Evolutionary conservation across 768 basidiomycete genomes (phyloP), one percentile per base, ranked within the genome.

Genomic region (Suillus discolor): DNA sequence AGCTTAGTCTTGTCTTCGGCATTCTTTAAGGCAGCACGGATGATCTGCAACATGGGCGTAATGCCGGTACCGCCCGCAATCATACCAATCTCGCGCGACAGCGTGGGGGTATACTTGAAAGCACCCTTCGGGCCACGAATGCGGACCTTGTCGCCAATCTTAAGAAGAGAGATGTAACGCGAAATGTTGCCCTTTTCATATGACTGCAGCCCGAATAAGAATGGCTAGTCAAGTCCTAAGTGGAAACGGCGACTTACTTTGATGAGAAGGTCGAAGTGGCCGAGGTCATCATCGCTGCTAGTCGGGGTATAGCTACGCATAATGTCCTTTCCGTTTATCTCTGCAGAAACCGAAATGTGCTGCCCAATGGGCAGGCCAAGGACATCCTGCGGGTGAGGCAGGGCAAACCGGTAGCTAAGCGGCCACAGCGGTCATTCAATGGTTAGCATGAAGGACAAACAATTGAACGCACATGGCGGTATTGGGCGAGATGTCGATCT

Each of bases 121-220:
- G 91, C 89, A 64, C 97, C 97, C 80, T 94, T 98, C 70, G 97
- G 97, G 2, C 97, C 97, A 78, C 96, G 97, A 82, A 99, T 86
- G 69, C 88, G 89, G 70, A 97, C 83, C 59, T 84, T 90, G 81
- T 99, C 90, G 66, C 96, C 96, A 49, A 96, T 84, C 67, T 91
- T 94, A 74, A 98, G 87, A 54, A 87, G 80, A 16, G 87, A 85
- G 72, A 99, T 82, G 78, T 93, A 87, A 67, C 89, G 87, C 12
- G 97, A 99, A 75, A 99, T 93, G 83, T 99, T 99, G 66, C 97
- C 97, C 76, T 93, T 91, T 74, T 98, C 97, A 74, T 99, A 99
- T 8, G 94, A 87, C 96, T 97, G 72, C 36, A 70, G 55, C 34
- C 54, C 34, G 6, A 54, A 44, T 3, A 36, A 57, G 44, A 23